Conservation (phyloP, 179 eudicot genomes). For the Corrigiola litoralis region DNA sequence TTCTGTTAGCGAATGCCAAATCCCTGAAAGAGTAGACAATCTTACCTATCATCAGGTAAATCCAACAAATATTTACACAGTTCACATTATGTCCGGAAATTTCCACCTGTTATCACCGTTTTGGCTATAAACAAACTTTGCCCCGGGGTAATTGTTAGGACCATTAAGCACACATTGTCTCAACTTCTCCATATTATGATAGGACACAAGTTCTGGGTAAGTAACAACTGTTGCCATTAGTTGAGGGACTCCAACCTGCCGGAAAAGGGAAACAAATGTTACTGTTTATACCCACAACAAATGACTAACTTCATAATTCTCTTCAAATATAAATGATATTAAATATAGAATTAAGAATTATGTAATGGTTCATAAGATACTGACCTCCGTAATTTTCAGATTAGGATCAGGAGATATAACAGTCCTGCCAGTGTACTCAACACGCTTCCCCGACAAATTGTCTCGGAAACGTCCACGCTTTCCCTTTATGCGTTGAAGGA, state of each 20-base stretch:
- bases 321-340: background rate
- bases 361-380: background rate
- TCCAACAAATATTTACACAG: background rate
- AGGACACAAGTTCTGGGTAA: conserved; percentile 83
- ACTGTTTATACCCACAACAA: background rate
- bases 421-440: conserved; percentile 91
- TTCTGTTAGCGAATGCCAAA: conserved; percentile 46
- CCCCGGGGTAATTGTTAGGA: conserved; percentile 87
- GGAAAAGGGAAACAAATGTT: conserved; percentile 2
- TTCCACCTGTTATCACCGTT: conserved; percentile 61
- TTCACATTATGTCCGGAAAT: background rate
- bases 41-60: background rate
- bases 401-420: conserved; percentile 97
- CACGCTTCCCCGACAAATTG: conserved; percentile 96
- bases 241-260: conserved; percentile 81
- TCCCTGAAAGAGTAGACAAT: conserved; percentile 44
- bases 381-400: conserved; percentile 88
- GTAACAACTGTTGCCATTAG: conserved; percentile 77
- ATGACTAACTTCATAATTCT: too few relatives aligned
- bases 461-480: conserved; percentile 95
- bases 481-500: conserved; percentile 93
- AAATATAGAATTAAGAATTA: background rate
- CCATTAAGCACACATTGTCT: conserved; percentile 89
- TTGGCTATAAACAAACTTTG: conserved; percentile 51
- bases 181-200: conserved; percentile 83